Conservation (phyloP, 768 basidiomycete genomes). For the Naematelia aurantialba region DNA sequence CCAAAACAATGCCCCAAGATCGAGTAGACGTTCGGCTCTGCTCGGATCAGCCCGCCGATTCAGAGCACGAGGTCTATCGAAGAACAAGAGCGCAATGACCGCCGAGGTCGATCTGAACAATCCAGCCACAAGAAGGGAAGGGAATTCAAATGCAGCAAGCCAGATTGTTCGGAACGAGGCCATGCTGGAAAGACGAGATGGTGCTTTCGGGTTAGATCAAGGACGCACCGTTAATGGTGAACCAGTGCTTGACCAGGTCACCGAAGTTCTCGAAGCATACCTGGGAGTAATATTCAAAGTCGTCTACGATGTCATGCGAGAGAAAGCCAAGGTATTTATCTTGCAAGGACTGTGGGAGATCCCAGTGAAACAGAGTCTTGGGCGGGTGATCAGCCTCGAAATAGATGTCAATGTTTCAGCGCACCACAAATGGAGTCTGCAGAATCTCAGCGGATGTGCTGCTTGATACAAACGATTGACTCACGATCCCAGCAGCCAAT, state of each 20-base stretch:
- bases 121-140: too few species aligned
- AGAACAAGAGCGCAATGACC: too few species aligned
- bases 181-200: too few species aligned
- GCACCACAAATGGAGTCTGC: too few species aligned
- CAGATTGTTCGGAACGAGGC: too few species aligned
- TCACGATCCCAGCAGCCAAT: constrained; percentile 54
- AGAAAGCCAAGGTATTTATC: constrained; percentile 74
- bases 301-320: constrained; percentile 64
- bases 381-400: constrained; percentile 23
- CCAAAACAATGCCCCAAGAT: constrained; percentile 70
- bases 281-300: constrained; percentile 62
- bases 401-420: constrained; percentile 10
- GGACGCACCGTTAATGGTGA: constrained; percentile 73
- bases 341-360: constrained; percentile 69
- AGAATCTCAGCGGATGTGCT: constrained; percentile 1
- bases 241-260: constrained; percentile 71
- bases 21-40: constrained; percentile 56
- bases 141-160: too few species aligned
- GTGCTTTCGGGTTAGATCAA: too few species aligned
- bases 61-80: too few species aligned
- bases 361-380: constrained; percentile 59
- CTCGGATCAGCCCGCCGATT: too few species aligned
- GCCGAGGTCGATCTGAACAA: too few species aligned
- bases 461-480: constrained; percentile 23
- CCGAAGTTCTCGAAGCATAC: constrained; percentile 72